Base-by-base conservation (phyloP, 2,329 filamentous ascomycete genomes). In the Tolypocladium nubicola region DNA sequence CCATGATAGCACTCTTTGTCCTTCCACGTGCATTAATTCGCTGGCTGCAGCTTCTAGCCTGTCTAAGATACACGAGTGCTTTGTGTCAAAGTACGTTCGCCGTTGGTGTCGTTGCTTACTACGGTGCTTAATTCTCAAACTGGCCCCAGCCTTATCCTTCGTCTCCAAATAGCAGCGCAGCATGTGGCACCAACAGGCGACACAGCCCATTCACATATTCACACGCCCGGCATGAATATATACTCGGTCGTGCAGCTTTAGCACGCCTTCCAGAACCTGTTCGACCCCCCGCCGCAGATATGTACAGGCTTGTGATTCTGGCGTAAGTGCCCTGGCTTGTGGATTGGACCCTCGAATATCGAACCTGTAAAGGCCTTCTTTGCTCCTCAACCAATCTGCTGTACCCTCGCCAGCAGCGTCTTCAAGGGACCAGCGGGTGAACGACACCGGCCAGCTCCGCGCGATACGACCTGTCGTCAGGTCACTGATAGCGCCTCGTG, bases 401-500 rank as follows among this genome's bases (percentile, higher is more conserved):
- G 8, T 21, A 21, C 30, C 30, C 30, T 21, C 37, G 47, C 47
- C n/a, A n/a, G 30, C 30, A 5, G 19, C 10, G 10, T 21, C 21
- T 16, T n/a, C 5, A 14, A 21, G 30, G 7, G 30, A 21, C 19
- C 19, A 21, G 11, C 30, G 19, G 10, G 30, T n/a, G 19, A 37
- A 7, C 30, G 47, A 14, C 30, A n/a, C 16, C 45, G 5, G 30
- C 47, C 47, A 21, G 19, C 19, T 30, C 9, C 47, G 33, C 26
- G 23, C 23, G 40, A 21, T 35, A 23, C 45, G 7, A 9, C 2
- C 21, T 38, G 8, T 4, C 39, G 1, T 56, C 38, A 56, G 26
- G 40, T 37, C 13, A 23, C 21, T 43, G 41, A 40, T 6, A 72
- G 61, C 4, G 71, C 70, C 58, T 79, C 75, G 21, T 67, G 65